These are phyloP conservation scores for Cladosporium austrohemisphaericum DNA, from an alignment of 2,329 filamentous ascomycete genomes.

Conservation along the genomic window DNA sequence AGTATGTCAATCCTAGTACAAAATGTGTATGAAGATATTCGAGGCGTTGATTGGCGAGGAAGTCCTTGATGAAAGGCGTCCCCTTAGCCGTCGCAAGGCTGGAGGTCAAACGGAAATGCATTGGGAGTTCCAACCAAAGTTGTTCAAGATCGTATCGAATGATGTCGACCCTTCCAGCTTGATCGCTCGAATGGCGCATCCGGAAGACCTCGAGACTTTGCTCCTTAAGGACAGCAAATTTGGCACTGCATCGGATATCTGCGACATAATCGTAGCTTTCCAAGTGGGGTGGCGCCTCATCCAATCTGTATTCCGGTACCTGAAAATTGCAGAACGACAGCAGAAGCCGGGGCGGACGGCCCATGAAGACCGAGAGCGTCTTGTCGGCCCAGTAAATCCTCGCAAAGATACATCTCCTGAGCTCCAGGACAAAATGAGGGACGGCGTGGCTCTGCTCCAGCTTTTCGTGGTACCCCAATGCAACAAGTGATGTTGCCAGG, in stretches of 20 bases:
- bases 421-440: conserved; percentile 40
- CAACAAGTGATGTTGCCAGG: conserved; percentile 45
- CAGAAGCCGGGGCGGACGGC: conserved; percentile 47
- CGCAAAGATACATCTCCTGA: conserved; percentile 41
- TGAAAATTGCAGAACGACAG: conserved; percentile 41
- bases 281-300: neutral
- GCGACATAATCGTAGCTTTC: conserved; percentile 24
- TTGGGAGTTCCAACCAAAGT: conserved; percentile 29
- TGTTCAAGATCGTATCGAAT: conserved; percentile 14
- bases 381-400: conserved; percentile 47
- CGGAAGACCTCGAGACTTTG: conserved; percentile 32
- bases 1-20: conserved; percentile 27
- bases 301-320: neutral
- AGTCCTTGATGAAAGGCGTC: conserved; percentile 29
- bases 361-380: conserved; percentile 48
- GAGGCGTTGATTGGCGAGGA: conserved; percentile 31
- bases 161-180: neutral
- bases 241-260: conserved; percentile 32
- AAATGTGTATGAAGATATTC: conserved; percentile 35
- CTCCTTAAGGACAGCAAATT: conserved; percentile 33
- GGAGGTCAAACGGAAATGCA: conserved; percentile 19
- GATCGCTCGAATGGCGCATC: conserved; percentile 19
- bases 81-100: neutral
- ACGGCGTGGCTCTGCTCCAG: conserved; percentile 27
- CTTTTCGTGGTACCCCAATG: conserved; percentile 47